Evolutionary conservation across 2,329 filamentous ascomycete species (phyloP).

Genomic region (Dactylellina sp.): DNA sequence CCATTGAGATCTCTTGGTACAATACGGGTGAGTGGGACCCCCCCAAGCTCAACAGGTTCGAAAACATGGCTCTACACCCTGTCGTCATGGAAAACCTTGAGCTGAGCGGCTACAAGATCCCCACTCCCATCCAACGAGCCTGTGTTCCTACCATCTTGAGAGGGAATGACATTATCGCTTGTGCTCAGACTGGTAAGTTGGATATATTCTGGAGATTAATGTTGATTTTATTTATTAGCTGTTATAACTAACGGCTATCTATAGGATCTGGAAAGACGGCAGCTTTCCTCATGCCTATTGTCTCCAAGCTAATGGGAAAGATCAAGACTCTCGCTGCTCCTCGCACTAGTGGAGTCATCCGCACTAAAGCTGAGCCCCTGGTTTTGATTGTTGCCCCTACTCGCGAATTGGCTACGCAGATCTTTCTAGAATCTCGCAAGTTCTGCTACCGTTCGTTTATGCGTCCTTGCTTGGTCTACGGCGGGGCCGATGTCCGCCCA

Average conservation of each 20-base stretch:
- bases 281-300: slow-evolving; percentile 86
- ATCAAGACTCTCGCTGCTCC: slow-evolving; percentile 85
- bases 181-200: slow-evolving; percentile 89
- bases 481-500: slow-evolving; percentile 77
- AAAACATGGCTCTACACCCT: slow-evolving; percentile 85
- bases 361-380: slow-evolving; percentile 80
- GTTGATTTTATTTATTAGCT: background rate
- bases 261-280: slow-evolving; percentile 95
- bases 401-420: slow-evolving; percentile 90
- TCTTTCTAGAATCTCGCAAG: slow-evolving; percentile 92
- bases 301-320: slow-evolving; percentile 95
- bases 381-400: slow-evolving; percentile 87
- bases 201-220: background rate
- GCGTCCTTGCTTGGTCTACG: slow-evolving; percentile 88
- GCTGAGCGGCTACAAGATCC: slow-evolving; percentile 73
- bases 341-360: slow-evolving; percentile 67
- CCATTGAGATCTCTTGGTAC: slow-evolving; percentile 71
- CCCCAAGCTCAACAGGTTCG: slow-evolving; percentile 69
- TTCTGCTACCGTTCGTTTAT: slow-evolving; percentile 96
- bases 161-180: slow-evolving; percentile 84
- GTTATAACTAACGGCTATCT: slow-evolving; percentile 38
- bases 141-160: slow-evolving; percentile 81
- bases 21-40: slow-evolving; percentile 69
- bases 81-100: slow-evolving; percentile 81
- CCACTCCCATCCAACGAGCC: slow-evolving; percentile 90